Evolutionary conservation across 192 early-diverging fungal species (phyloP), one percentile per base, ranked within the genome.

Genomic region (Umbelopsis sp.): DNA sequence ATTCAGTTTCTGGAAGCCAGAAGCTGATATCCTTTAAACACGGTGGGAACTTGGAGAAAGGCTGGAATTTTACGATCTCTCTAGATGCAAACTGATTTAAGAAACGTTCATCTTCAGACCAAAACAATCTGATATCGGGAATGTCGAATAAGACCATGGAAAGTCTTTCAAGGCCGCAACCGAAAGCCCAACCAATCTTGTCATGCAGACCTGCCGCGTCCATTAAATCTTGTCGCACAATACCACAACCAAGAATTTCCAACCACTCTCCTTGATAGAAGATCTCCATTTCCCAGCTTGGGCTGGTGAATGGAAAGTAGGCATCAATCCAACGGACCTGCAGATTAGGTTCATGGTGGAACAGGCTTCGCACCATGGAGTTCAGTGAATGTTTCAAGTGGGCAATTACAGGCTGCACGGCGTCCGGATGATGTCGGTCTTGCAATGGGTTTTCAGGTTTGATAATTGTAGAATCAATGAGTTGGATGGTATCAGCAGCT

Each of bases 201-300:
- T 94, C 88, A 1, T 85, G 23, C 52, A 87, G 82, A 22, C 89
- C 91, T 85, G 89, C 84, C 5, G 81, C 80, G 71, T 92, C 81
- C 68, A 99, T 66, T 50, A 99, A 91, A 41, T 81, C 70, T 79
- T 99, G 97, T 61, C 90, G 83, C 70, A 96, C 93, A 25, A 99
- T 88, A 37, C 97, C 97, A 81, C 94, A 97, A 8, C 97, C 97
- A 27, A 90, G 85, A 16, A 99, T 86, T 74, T 98, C 95, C 3
- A 98, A 86, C 96, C 97, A 99, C 47, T 95, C 88, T 61, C 93
- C 96, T 49, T 91, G 88, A 84, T 94, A 97, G 58, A 90, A 74
- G 41, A 99, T 92, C 74, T 99, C 97, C 83, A 99, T 92, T 78
- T 99, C 97, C 91, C 92, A 99, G 78, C 91, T 93, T 1, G 97